Evolutionary conservation across 83 land plant genomes (phyloP).

Genomic region (Larix sibirica): DNA sequence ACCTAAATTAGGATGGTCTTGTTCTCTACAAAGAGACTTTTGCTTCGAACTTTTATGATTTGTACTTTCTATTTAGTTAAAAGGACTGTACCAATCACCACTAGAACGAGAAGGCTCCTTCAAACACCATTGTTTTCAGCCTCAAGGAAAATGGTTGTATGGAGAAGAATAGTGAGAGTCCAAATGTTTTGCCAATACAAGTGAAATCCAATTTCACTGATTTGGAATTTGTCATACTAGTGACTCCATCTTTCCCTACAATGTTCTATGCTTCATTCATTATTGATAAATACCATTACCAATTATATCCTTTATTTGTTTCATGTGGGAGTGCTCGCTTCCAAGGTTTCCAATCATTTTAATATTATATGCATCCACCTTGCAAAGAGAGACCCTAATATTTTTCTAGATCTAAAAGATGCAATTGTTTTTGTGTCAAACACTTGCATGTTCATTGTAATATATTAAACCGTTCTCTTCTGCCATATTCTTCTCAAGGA

Average conservation of each 20-base stretch:
- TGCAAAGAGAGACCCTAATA: too few species aligned
- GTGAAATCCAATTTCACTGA: conserved; percentile 74
- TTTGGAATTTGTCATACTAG: conserved; percentile 88
- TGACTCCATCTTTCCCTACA: conserved; percentile 94
- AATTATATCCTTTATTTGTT: background rate
- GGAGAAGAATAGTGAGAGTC: conserved; percentile 92
- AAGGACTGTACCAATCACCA: conserved; percentile 55
- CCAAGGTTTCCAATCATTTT: background rate
- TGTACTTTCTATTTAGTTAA: conserved; percentile 41
- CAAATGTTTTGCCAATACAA: conserved; percentile 44
- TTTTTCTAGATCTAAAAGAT: too few species aligned
- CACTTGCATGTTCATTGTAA: too few species aligned
- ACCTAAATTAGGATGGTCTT: background rate
- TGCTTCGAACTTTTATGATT: conserved; percentile 7
- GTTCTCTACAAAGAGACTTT: conserved; percentile 65
- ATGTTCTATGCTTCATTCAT: conserved; percentile 88
- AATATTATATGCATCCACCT: background rate
- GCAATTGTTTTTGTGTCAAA: too few species aligned
- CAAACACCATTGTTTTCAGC: conserved; percentile 56
- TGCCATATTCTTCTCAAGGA: too few species aligned
- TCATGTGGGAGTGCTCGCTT: background rate
- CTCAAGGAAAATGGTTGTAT: conserved; percentile 50
- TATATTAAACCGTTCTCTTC: too few species aligned
- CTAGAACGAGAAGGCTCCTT: conserved; percentile 55
- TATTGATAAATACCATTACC: background rate